These are phyloP conservation scores for Pelagophyceae sp. DNA, from an alignment of 352 stramenopile species.

Conservation along the genomic window DNA sequence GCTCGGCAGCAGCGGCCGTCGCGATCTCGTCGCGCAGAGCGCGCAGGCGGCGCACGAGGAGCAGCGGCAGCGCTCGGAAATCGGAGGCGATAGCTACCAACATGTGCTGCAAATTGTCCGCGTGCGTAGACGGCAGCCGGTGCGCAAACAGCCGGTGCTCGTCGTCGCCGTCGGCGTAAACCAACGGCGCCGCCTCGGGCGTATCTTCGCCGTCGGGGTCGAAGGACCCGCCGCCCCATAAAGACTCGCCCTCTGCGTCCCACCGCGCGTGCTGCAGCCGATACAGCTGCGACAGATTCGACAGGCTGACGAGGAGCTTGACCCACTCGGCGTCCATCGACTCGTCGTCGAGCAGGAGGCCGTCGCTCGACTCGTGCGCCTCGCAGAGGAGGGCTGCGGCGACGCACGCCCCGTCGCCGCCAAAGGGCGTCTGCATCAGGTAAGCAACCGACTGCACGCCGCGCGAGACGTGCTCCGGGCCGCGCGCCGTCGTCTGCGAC, in stretches of 20 bases:
- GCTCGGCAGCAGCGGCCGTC: background rate
- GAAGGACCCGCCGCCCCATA: background rate
- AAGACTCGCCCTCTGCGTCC: background rate
- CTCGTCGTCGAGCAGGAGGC: background rate
- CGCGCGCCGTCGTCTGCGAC: background rate
- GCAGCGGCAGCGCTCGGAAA: conserved; percentile 52
- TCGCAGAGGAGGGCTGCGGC: conserved; percentile 15
- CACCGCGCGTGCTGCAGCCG: conserved; percentile 7
- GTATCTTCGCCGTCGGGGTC: background rate
- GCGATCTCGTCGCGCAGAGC: conserved; percentile 11
- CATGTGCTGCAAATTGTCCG: conserved; percentile 44
- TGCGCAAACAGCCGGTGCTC: background rate
- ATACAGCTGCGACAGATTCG: background rate
- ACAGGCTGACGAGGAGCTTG: background rate
- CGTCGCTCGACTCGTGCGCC: background rate
- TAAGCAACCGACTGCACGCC: background rate
- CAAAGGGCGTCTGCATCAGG: background rate
- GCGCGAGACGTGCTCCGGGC: background rate
- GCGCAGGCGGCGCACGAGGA: conserved; percentile 41
- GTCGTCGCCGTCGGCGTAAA: background rate
- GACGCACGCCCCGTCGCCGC: background rate
- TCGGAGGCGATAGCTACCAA: conserved; percentile 47
- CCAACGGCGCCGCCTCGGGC: background rate
- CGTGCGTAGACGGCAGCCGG: conserved; percentile 23
- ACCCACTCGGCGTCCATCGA: background rate